Base-by-base conservation (phyloP, 2,329 filamentous ascomycete species). In the Ophiostoma perfectum region DNA sequence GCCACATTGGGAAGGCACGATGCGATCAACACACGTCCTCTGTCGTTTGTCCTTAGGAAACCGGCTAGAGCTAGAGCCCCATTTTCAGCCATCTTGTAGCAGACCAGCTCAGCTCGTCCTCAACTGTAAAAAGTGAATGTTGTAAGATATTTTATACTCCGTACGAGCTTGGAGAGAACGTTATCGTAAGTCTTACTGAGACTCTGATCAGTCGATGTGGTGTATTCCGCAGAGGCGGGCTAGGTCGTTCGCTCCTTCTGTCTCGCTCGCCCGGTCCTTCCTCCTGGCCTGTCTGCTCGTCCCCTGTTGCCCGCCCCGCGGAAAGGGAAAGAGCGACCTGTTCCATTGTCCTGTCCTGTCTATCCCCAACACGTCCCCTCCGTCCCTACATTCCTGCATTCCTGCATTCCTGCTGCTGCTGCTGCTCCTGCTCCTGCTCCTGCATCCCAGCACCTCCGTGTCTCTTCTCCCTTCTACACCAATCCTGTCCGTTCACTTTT, bases 261-360 rank as follows among this genome's bases (percentile, higher is more conserved):
- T 55, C 49, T 55, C 18, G 47, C n/a, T 5, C 47, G 49, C 49
- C 49, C 18, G 49, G 49, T 55, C 49, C 49, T 55, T 55, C 49
- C 49, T 55, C 12, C 49, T 55, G 49, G 49, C 49, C 49, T 55
- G 49, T 55, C 49, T 55, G 49, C 27, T 45, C 42, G 64, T 55
- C 64, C 64, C 45, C 58, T 42, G 27, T 47, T 65, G 62, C 49
- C 45, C 14, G 49, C 49, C 49, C 49, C 49, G 49, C 49, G 49
- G 1, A 55, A 36, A 55, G 60, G 64, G 66, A 67, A 68, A 62
- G 67, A 65, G 63, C 67, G 65, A 66, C 42, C 67, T 55, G 64
- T 45, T 52, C 67, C 68, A 42, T 69, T 42, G 55, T 69, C 27
- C 27, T 27, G 27, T 27, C 27, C 27, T 27, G 27, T 2, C 27